Percentiles rank a stretch among this genome's conserved stretches.
Evolutionary conservation across 2,329 filamentous ascomycete genomes (phyloP).

Genomic region (Aspergillus sp.): DNA sequence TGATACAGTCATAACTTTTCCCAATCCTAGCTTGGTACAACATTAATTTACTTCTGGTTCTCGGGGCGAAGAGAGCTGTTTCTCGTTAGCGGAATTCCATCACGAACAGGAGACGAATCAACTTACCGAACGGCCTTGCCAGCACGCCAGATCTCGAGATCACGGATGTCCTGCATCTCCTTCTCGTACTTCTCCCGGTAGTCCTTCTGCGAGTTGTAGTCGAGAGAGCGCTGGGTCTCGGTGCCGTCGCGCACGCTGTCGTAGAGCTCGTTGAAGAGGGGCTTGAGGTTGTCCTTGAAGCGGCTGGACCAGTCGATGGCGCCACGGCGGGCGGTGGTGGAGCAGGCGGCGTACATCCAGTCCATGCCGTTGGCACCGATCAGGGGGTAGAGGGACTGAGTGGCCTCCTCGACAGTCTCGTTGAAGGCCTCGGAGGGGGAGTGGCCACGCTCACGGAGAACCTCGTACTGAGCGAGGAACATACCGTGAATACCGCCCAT

Average conservation of each 20-base stretch:
- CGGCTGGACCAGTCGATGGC: constrained; percentile 97
- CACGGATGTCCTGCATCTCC: constrained; percentile 98
- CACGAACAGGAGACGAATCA: not conserved
- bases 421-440: constrained; percentile 98
- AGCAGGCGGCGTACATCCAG: constrained; percentile 99
- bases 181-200: constrained; percentile 97
- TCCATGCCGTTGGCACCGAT: constrained; percentile 99
- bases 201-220: constrained; percentile 93
- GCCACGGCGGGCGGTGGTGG: constrained; percentile 94
- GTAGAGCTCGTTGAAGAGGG: constrained; percentile 97
- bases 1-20: constrained; percentile 39
- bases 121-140: constrained; percentile 91
- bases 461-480: constrained; percentile 99
- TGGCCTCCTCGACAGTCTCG: constrained; percentile 99
- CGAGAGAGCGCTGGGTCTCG: constrained; percentile 94
- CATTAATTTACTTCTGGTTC: constrained; percentile 69
- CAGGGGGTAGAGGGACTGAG: constrained; percentile 94
- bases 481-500: constrained; percentile 99
- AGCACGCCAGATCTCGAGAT: constrained; percentile 98
- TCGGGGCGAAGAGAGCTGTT: constrained; percentile 75
- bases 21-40: constrained; percentile 24
- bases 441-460: constrained; percentile 98
- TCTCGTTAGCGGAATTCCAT: constrained; percentile 5
- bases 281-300: constrained; percentile 99
- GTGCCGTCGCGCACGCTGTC: constrained; percentile 84